A percentile compares a stretch with the other conserved stretches of the same genome.
Conservation (phyloP, 805 yeast genomes). For the Komagataella mondaviorum region DNA sequence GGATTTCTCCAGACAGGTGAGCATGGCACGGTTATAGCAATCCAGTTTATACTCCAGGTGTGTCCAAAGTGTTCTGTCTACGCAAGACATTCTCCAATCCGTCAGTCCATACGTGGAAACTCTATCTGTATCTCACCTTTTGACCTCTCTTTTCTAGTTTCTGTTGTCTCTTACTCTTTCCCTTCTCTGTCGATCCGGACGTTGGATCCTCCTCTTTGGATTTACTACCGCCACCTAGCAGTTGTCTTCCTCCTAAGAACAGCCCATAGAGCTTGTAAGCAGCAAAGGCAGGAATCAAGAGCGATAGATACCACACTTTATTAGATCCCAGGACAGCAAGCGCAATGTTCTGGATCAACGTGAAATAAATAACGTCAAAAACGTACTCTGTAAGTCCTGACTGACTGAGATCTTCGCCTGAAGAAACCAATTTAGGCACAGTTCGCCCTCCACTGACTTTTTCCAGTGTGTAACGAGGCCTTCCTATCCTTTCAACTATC, state of each 20-base stretch:
- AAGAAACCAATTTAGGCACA: conserved; percentile 19
- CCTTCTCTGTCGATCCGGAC: conserved; percentile 3
- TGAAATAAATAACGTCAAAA: conserved; percentile 56
- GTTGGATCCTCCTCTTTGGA: not conserved
- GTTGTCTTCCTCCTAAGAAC: conserved; percentile 9
- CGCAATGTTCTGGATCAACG: conserved; percentile 42
- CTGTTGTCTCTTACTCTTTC: conserved; percentile 21
- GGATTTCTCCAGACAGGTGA: too few species aligned
- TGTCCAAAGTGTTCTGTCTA: not conserved
- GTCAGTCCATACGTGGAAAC: not conserved
- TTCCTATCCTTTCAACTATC: conserved; percentile 42
- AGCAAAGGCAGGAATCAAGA: conserved; percentile 35
- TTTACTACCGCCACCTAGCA: conserved; percentile 7
- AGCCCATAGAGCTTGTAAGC: conserved; percentile 22
- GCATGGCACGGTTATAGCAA: not conserved
- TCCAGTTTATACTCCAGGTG: not conserved
- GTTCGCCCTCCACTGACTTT: conserved; percentile 22
- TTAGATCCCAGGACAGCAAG: conserved; percentile 41
- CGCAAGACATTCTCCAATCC: too few species aligned
- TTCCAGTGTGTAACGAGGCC: conserved; percentile 32
- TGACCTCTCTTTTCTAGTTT: conserved; percentile 22
- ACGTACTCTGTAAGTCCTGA: conserved; percentile 59
- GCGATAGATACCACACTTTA: conserved; percentile 43
- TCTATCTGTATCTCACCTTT: not conserved
- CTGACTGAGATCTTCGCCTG: conserved; percentile 52